Base-by-base conservation (phyloP, 306 rosid genomes). In the Lithocarpus polystachyus region DNA sequence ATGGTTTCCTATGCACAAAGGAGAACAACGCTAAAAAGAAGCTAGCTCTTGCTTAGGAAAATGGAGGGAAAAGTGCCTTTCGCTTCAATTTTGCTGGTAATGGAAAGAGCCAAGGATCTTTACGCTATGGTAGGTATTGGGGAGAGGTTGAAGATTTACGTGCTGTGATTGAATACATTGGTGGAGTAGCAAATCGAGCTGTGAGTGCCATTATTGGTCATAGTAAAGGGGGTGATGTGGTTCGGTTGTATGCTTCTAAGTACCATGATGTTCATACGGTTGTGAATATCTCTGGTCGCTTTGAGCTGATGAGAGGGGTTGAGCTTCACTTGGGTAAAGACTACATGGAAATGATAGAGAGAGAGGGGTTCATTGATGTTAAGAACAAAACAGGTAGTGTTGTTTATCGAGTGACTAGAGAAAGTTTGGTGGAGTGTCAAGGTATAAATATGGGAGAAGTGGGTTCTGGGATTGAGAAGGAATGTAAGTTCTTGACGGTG, bases 41-140 rank as follows among this genome's bases (percentile, higher is more conserved):
- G 72, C 85, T 91, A 53, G 91, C 94, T 48, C 80, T 87, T 52
- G 90, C 90, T 26, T 82, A 91, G 70, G 88, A 87, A 72, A 82
- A 82, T 15, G 88, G 76, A 33, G 89, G 88, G 78, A 87, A 88
- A 56, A 88, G 88, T 76, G 81, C 89, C 80, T 89, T 89, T 78
- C 92, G 90, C 45, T 89, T 91, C 33, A 93, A 91, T 86, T 91
- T 86, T 70, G 59, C 89, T 61, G 93, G 96, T 80, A 91, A 91
- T 76, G 97, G 97, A 91, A 81, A 91, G 97, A 75, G 98, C 53
- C 53, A 91, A 76, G 97, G 98, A 40, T 80, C 89, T 53, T 90
- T 90, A 85, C 85, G 75, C 80, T 89, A 60, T 82, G 93, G 90
- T 57, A 28, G 79, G 78, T 86, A 86, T 64, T 70, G 54, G 81